These are phyloP conservation scores for Lycium ferocissimum DNA, from an alignment of 257 asterid species.

Conservation along the genomic window DNA sequence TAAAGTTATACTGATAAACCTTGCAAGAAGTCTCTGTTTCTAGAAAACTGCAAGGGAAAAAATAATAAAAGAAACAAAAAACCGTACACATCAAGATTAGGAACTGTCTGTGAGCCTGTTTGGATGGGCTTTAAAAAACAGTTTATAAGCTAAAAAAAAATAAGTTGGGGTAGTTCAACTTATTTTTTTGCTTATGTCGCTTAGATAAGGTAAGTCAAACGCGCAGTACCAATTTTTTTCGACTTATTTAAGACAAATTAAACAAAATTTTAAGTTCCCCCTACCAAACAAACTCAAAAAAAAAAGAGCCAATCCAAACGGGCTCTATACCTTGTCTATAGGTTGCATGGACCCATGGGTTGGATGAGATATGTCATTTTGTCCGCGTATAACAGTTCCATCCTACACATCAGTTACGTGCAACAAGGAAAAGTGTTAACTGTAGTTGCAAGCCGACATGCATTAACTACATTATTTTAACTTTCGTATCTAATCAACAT, in stretches of 20 bases:
- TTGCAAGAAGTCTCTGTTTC: slow-evolving; percentile 13
- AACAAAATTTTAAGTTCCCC: too few relatives aligned
- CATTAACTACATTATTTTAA: slow-evolving; percentile 7
- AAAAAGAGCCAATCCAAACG: too few relatives aligned
- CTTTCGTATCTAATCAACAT: background rate
- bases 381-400: slow-evolving; percentile 92
- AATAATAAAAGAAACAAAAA: slow-evolving; percentile 1
- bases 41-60: background rate
- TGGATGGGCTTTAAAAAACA: too few relatives aligned
- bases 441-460: slow-evolving; percentile 13
- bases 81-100: background rate
- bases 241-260: too few relatives aligned
- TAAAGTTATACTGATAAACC: background rate
- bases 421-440: slow-evolving; percentile 24
- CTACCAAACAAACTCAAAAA: too few relatives aligned
- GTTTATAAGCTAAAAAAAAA: too few relatives aligned
- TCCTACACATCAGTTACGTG: slow-evolving; percentile 57
- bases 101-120: too few relatives aligned
- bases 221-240: too few relatives aligned
- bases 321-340: slow-evolving; percentile 83
- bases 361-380: slow-evolving; percentile 96
- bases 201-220: too few relatives aligned
- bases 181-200: too few relatives aligned
- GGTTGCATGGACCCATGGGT: slow-evolving; percentile 69
- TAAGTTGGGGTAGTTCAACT: too few relatives aligned